Conservation (phyloP, 495 filamentous ascomycete species). For the Penicillium lividum region DNA sequence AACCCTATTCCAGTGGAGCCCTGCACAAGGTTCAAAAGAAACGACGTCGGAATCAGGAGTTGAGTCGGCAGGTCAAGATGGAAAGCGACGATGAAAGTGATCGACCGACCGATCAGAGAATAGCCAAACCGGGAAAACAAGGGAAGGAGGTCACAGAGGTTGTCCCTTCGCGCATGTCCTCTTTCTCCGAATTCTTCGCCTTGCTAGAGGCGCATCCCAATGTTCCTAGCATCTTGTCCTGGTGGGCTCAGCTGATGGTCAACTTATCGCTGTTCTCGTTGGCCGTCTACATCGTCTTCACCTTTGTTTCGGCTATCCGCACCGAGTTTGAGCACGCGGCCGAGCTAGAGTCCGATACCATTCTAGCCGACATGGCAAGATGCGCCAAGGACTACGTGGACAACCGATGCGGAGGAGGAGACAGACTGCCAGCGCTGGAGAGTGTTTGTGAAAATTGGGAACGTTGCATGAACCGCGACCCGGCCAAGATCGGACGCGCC, state of each 20-base stretch:
- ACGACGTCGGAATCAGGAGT: slow-evolving; percentile 47
- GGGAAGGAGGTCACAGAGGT: slow-evolving; percentile 8
- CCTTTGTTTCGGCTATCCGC: slow-evolving; percentile 68
- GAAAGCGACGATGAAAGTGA: slow-evolving; percentile 64
- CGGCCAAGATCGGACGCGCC: slow-evolving; percentile 63
- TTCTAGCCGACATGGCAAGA: slow-evolving; percentile 68
- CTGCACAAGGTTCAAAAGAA: slow-evolving; percentile 56
- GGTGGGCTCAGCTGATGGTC: slow-evolving; percentile 78
- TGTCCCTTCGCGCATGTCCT: slow-evolving; percentile 28
- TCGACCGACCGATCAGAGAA: slow-evolving; percentile 41
- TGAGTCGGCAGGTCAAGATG: slow-evolving; percentile 45
- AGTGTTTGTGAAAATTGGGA: slow-evolving; percentile 75
- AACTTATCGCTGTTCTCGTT: slow-evolving; percentile 71
- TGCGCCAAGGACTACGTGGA: slow-evolving; percentile 70
- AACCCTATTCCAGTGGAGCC: slow-evolving; percentile 54
- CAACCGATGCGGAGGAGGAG: slow-evolving; percentile 67
- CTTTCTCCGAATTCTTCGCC: slow-evolving; percentile 60
- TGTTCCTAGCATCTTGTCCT: slow-evolving; percentile 82
- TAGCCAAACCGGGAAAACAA: slow-evolving; percentile 22
- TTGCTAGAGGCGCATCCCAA: slow-evolving; percentile 77
- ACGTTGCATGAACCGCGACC: slow-evolving; percentile 79
- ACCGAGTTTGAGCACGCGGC: slow-evolving; percentile 73
- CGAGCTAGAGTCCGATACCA: slow-evolving; percentile 59
- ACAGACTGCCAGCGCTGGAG: slow-evolving; percentile 71
- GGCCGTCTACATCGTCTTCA: slow-evolving; percentile 69